Evolutionary conservation across 441 rosid genomes (phyloP), one percentile per base, ranked within the genome.

Genomic region (Eutrema salsugineum): DNA sequence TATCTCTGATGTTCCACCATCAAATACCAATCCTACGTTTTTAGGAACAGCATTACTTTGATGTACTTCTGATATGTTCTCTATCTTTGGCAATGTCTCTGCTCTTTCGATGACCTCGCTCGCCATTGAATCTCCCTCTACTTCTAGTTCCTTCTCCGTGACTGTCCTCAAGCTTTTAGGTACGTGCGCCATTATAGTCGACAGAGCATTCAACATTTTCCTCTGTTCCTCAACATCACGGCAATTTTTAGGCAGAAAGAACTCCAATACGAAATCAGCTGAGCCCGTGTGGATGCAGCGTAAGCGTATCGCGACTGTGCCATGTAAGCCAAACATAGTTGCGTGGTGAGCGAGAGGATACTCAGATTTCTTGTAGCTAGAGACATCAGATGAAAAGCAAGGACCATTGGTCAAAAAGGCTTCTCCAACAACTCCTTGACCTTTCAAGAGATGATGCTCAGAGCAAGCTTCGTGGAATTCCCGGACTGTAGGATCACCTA

Each of bases 291-390:
- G 81, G 76, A 86, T 76, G 66, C 92, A 82, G 66, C 97, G 82
- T 53, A 94, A 63, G 66, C 94, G 95, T 60, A 94, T 90, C 0
- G 99, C 99, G 10, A 91, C 99, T 33, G 96, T 86, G 1, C 91
- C 97, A 63, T 81, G 75, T 74, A 94, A 77, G 0, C 88, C 88
- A 70, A 90, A 90, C 89, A 94, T 84, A 72, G 81, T 85, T 5
- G 99, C 99, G 40, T 88, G 93, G 80, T 94, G 99, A 71, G 97
- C 84, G 20, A 94, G 93, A 50, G 99, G 97, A 77, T 91, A 91
- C 61, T 91, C 87, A 0, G 89, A 82, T 82, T 87, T 90, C 51
- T 81, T 69, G 38, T 69, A 75, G 68, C 80, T 81, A 33, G 97
- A 83, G 59, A 94, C 83, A 76, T 94, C 91, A n/a, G 86, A 64